A percentile compares a stretch with the other conserved stretches of the same genome.
phyloP scores from a whole-genome alignment of 179 eudicot species.

The Vitellaria paradoxa region DNA sequence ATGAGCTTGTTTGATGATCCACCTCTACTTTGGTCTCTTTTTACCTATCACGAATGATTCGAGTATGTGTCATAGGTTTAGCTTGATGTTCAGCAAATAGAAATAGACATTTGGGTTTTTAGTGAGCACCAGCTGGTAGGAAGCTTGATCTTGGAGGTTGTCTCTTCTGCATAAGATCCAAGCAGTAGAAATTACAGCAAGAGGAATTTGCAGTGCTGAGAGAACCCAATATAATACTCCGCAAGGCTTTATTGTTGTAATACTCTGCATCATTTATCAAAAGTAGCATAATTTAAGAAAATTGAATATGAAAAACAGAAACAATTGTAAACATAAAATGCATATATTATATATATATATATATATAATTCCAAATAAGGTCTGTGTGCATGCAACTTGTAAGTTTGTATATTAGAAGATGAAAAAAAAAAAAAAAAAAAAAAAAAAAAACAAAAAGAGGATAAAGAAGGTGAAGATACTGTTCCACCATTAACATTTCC shows the following conservation, averaged over 20 bases:
- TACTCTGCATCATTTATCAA: conserved; percentile 30
- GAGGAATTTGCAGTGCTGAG: conserved; percentile 50
- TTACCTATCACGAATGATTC: conserved; percentile 25
- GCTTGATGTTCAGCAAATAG: not conserved
- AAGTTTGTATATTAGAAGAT: no score
- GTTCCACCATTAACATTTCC: no score
- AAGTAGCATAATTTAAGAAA: not conserved
- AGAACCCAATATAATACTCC: conserved; percentile 55
- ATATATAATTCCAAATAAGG: no score
- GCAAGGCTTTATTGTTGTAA: conserved; percentile 38
- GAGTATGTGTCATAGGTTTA: not conserved
- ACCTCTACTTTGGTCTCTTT: conserved; percentile 4
- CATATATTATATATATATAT: no score
- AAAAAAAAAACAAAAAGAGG: no score
- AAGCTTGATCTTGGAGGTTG: conserved; percentile 11
- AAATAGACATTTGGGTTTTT: not conserved
- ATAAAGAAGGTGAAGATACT: no score
- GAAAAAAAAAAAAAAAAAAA: no score
- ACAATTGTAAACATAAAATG: no score
- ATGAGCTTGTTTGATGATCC: conserved; percentile 20
- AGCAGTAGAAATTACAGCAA: conserved; percentile 42
- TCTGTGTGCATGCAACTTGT: no score
- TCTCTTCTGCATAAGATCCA: conserved; percentile 36
- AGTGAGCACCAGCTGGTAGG: conserved; percentile 27
- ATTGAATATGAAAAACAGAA: no score